phyloP scores from a whole-genome alignment of 1,284 basidiomycete species.

The Fomitopsis schrenkii region DNA sequence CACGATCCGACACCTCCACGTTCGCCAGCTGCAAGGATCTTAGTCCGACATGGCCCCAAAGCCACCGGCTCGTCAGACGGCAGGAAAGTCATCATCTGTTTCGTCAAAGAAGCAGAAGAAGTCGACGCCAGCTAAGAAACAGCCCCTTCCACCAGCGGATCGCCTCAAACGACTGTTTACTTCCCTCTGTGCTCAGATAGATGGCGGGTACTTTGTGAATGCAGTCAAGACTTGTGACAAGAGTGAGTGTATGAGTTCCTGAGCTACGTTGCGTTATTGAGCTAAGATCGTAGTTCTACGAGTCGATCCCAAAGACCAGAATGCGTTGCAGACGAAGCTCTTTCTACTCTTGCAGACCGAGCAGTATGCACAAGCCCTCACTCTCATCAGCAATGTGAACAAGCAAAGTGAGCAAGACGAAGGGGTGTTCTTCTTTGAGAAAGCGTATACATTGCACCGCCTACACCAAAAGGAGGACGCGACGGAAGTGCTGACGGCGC shows the following conservation, averaged over 20 bases:
- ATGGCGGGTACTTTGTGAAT: slow-evolving; percentile 76
- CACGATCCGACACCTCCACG: not conserved
- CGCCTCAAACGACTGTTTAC: slow-evolving; percentile 69
- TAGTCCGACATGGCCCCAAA: not conserved
- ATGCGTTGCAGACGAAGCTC: slow-evolving; percentile 77
- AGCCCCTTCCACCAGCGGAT: slow-evolving; percentile 52
- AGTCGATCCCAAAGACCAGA: slow-evolving; percentile 60
- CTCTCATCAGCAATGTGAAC: slow-evolving; percentile 37
- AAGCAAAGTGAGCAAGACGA: slow-evolving; percentile 10
- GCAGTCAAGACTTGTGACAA: slow-evolving; percentile 88
- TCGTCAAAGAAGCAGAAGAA: not conserved
- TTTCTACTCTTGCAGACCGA: slow-evolving; percentile 84
- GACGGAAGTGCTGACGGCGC: slow-evolving; percentile 42
- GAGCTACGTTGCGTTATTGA: slow-evolving; percentile 3
- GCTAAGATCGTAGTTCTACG: slow-evolving; percentile 51
- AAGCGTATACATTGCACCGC: slow-evolving; percentile 79
- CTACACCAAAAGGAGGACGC: slow-evolving; percentile 72
- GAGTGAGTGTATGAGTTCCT: slow-evolving; percentile 44
- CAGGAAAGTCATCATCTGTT: not conserved
- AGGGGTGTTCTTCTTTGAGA: slow-evolving; percentile 55
- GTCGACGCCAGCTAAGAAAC: slow-evolving; percentile 30
- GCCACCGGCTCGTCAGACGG: not conserved
- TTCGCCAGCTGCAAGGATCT: not conserved
- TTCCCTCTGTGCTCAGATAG: slow-evolving; percentile 79
- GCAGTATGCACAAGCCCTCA: slow-evolving; percentile 60